Evolutionary conservation across 139 green algal species (phyloP).

Genomic region (Trebouxia sp.): DNA sequence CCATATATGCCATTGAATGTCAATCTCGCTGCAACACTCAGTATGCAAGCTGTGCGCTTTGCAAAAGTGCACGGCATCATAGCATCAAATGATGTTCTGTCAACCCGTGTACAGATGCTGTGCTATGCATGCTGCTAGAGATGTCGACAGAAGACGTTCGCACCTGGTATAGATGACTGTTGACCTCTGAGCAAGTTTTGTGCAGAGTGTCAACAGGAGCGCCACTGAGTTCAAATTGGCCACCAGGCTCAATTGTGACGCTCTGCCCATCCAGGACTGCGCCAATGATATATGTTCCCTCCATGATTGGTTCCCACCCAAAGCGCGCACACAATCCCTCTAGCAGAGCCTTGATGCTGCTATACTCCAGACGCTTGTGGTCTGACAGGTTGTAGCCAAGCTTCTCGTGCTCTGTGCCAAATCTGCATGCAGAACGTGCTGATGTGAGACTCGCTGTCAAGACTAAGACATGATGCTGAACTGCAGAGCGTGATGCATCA

Average conservation of each 20-base stretch:
- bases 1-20: too few species aligned
- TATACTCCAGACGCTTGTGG: constrained; percentile 72
- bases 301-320: constrained; percentile 89
- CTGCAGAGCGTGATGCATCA: neutral
- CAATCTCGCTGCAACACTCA: too few species aligned
- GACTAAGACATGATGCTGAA: neutral
- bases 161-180: constrained; percentile 93
- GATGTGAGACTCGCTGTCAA: neutral
- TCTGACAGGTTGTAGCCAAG: constrained; percentile 82
- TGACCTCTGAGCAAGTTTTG: constrained; percentile 94
- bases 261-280: constrained; percentile 81
- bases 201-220: constrained; percentile 90
- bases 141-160: too few species aligned
- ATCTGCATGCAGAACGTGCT: constrained; percentile 58
- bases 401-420: constrained; percentile 99
- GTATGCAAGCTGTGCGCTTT: too few species aligned
- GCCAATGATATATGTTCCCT: constrained; percentile 89
- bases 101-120: too few species aligned
- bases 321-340: constrained; percentile 71
- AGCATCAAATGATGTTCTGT: too few species aligned
- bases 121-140: neutral
- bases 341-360: constrained; percentile 81
- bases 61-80: too few species aligned
- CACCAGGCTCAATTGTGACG: constrained; percentile 96
- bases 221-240: constrained; percentile 97